Conservation (phyloP, 2,329 filamentous ascomycete species). For the Intubia oerlemansii region DNA sequence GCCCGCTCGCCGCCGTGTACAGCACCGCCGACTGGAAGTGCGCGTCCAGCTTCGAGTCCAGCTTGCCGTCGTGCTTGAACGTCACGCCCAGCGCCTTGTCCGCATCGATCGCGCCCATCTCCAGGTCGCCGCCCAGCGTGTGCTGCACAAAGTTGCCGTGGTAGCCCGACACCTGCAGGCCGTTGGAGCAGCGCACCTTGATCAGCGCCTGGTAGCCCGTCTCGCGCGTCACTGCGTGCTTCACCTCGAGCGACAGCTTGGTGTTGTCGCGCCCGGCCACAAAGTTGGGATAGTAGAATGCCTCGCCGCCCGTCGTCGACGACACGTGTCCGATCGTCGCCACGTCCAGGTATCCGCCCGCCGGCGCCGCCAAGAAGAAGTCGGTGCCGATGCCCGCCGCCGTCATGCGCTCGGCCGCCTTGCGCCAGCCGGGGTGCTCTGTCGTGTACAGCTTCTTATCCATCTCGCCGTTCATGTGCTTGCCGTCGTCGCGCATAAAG, state of each 20-base stretch:
- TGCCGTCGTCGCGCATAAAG: constrained; percentile 71
- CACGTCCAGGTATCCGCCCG: constrained; percentile 79
- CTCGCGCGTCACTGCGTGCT: constrained; percentile 68
- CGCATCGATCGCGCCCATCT: constrained; percentile 78
- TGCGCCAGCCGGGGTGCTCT: constrained; percentile 75
- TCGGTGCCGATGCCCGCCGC: constrained; percentile 73
- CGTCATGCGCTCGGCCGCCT: constrained; percentile 71
- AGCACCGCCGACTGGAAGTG: constrained; percentile 93
- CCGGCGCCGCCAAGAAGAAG: constrained; percentile 83
- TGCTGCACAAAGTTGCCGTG: constrained; percentile 94
- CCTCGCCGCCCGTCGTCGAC: constrained; percentile 79
- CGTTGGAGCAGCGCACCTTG: constrained; percentile 97
- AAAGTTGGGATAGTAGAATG: constrained; percentile 95
- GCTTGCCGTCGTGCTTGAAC: constrained; percentile 89
- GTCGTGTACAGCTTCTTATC: constrained; percentile 85
- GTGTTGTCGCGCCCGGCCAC: constrained; percentile 66
- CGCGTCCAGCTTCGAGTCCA: constrained; percentile 89
- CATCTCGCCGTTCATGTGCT: constrained; percentile 64
- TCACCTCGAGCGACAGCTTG: constrained; percentile 68
- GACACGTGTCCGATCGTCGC: constrained; percentile 84
- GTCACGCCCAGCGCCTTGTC: constrained; percentile 85
- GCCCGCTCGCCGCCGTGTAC: constrained; percentile 78
- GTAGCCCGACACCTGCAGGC: constrained; percentile 80
- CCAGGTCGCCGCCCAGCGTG: constrained; percentile 82
- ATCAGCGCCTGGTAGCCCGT: constrained; percentile 91